Percentiles rank a stretch among this genome's conserved stretches.
These are phyloP conservation scores for Ciborinia camelliae DNA, from an alignment of 2,329 filamentous ascomycete species.

Conservation along the genomic window DNA sequence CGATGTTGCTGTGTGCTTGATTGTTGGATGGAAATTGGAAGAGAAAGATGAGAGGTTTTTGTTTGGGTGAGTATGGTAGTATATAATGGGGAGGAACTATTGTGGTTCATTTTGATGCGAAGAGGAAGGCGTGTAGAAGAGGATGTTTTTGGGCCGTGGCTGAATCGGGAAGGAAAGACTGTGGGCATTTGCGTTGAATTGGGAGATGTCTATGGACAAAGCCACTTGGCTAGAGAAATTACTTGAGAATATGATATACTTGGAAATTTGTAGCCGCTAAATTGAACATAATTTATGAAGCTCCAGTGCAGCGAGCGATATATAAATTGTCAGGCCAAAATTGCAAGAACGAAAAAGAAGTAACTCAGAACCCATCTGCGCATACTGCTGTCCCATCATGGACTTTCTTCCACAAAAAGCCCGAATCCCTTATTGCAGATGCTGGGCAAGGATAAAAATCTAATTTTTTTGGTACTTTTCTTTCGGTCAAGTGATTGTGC, in stretches of 20 bases:
- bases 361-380: too few relatives aligned
- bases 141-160: neutral
- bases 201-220: neutral
- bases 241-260: neutral
- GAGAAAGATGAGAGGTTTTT: neutral
- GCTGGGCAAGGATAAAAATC: too few relatives aligned
- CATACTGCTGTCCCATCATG: too few relatives aligned
- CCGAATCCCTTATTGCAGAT: too few relatives aligned
- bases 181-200: neutral
- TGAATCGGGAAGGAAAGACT: neutral
- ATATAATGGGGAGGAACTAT: neutral
- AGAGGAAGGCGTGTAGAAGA: neutral
- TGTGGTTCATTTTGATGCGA: neutral
- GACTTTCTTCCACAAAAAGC: too few relatives aligned
- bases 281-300: too few relatives aligned
- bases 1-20: constrained; percentile 19
- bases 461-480: too few relatives aligned
- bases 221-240: neutral
- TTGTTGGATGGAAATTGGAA: constrained; percentile 7
- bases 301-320: too few relatives aligned
- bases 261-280: neutral
- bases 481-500: too few relatives aligned
- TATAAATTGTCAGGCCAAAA: too few relatives aligned
- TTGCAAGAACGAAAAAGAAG: too few relatives aligned
- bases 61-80: neutral